Percentiles rank a stretch among this genome's conserved stretches.
Conservation (phyloP, 306 rosid species). For the Abrus precatorius region DNA sequence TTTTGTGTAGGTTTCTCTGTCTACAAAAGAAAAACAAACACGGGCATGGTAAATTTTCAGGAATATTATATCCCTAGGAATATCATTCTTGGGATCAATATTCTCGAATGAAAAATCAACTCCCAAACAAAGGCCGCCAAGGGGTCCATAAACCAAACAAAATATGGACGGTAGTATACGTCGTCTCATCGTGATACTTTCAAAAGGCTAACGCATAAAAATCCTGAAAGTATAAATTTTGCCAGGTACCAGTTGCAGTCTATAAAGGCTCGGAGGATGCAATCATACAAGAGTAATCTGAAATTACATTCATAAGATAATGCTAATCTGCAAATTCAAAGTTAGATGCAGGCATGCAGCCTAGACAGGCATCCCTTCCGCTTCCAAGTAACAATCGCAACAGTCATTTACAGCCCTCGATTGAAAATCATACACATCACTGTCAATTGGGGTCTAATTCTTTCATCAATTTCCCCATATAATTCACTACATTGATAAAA, state of each 20-base stretch:
- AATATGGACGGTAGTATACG: background rate
- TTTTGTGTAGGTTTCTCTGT: background rate
- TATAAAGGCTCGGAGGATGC: background rate
- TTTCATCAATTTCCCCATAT: conserved; percentile 38
- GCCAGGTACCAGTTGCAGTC: background rate
- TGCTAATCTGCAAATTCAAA: conserved; percentile 33
- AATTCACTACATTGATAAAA: conserved; percentile 39
- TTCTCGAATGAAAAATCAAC: too few relatives aligned
- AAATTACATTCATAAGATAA: conserved; percentile 17
- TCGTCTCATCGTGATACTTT: background rate
- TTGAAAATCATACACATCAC: conserved; percentile 33
- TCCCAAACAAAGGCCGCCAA: too few relatives aligned
- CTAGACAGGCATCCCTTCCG: background rate
- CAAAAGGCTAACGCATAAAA: background rate
- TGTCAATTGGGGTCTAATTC: conserved; percentile 10
- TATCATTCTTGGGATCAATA: too few relatives aligned
- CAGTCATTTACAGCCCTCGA: conserved; percentile 39
- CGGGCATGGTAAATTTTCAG: too few relatives aligned
- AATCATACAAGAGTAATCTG: background rate
- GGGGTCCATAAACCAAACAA: too few relatives aligned
- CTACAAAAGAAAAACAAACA: background rate
- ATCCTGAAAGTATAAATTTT: background rate
- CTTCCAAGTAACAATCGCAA: background rate
- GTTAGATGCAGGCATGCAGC: conserved; percentile 13
- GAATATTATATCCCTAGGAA: too few relatives aligned